phyloP scores from a whole-genome alignment of 192 early-diverging fungal genomes.

The Podila verticillata region DNA sequence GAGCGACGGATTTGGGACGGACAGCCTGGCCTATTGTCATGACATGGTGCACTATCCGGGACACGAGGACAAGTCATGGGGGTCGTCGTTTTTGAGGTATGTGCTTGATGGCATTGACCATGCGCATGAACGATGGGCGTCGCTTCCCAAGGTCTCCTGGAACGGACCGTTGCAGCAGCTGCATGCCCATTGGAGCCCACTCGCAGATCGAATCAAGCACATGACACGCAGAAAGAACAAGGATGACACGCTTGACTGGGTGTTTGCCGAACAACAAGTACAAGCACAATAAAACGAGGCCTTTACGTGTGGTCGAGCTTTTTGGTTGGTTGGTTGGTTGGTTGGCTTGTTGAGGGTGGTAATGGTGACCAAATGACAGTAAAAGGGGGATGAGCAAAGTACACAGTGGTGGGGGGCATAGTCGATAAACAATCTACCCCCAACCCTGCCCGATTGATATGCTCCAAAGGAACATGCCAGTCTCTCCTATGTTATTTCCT shows the following conservation, averaged over 20 bases:
- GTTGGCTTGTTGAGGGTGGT: no score
- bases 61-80: not conserved
- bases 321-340: no score
- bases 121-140: not conserved
- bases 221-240: not conserved
- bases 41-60: conserved; percentile 10
- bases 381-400: no score
- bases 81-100: not conserved
- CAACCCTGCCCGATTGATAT: no score
- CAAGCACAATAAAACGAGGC: no score
- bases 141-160: not conserved
- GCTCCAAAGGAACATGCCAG: no score
- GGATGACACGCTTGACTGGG: not conserved
- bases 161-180: no score
- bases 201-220: not conserved
- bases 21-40: conserved; percentile 21
- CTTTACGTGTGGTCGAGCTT: no score
- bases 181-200: not conserved
- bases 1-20: conserved; percentile 13
- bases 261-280: not conserved
- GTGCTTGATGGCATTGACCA: not conserved
- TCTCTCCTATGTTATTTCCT: no score
- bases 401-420: no score
- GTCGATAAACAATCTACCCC: no score
- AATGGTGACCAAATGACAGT: no score